These are phyloP conservation scores for Trichosporon faecale DNA, from an alignment of 1,284 basidiomycete genomes.

Conservation along the genomic window DNA sequence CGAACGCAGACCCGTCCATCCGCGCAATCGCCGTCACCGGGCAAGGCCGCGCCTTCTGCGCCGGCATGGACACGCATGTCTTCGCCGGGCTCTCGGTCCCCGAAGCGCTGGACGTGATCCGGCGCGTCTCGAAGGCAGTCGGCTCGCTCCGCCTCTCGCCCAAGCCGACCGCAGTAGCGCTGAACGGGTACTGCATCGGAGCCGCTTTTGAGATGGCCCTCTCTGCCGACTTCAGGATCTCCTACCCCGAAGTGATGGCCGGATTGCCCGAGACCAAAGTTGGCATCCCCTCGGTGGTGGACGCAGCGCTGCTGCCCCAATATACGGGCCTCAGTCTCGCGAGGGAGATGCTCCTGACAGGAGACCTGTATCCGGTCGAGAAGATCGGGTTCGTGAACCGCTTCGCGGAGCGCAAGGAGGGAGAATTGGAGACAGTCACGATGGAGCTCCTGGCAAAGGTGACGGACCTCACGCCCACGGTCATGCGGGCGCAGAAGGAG, in stretches of 20 bases:
- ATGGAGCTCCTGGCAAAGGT: slow-evolving; percentile 20
- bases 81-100: slow-evolving; percentile 15
- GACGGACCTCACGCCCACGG: slow-evolving; percentile 21
- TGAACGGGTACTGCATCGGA: slow-evolving; percentile 23
- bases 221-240: slow-evolving; percentile 21
- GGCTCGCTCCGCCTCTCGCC: slow-evolving; percentile 19
- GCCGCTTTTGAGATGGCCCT: slow-evolving; percentile 28
- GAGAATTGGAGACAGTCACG: neutral
- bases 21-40: slow-evolving; percentile 23
- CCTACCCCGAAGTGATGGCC: neutral
- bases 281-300: slow-evolving; percentile 23
- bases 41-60: slow-evolving; percentile 17
- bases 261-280: slow-evolving; percentile 27
- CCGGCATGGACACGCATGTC: slow-evolving; percentile 24
- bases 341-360: slow-evolving; percentile 24
- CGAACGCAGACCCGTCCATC: slow-evolving; percentile 8
- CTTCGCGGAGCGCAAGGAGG: slow-evolving; percentile 5
- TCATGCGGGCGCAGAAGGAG: slow-evolving; percentile 25
- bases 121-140: slow-evolving; percentile 17
- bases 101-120: slow-evolving; percentile 14
- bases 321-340: slow-evolving; percentile 21
- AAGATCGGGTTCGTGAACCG: slow-evolving; percentile 19
- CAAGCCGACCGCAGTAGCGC: slow-evolving; percentile 23
- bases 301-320: slow-evolving; percentile 21
- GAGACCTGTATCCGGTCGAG: slow-evolving; percentile 21